Conservation (phyloP, 371 early-diverging fungal genomes). For the Circinella umbellata region DNA sequence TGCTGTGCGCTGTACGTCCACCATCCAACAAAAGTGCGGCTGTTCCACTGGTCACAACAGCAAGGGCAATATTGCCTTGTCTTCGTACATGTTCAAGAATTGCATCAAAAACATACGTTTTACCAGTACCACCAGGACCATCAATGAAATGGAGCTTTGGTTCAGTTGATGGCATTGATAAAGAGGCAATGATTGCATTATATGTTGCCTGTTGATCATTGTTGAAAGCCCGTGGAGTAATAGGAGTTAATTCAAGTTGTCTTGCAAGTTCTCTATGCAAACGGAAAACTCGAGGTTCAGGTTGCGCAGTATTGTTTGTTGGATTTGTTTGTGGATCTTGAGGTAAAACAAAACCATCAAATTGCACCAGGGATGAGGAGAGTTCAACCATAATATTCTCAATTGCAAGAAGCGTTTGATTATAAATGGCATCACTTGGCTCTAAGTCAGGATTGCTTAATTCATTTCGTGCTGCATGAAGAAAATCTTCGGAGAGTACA, state of each 20-base stretch:
- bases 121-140: constrained; percentile 15
- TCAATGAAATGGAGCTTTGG: constrained; percentile 11
- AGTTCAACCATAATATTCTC: no score
- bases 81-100: neutral
- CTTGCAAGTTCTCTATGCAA: neutral
- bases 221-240: neutral
- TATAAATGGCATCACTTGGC: no score
- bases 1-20: no score
- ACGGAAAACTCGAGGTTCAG: neutral
- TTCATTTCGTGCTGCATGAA: no score
- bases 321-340: no score
- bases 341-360: no score
- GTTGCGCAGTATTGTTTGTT: constrained; percentile 14
- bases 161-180: neutral
- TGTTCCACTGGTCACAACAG: no score
- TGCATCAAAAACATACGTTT: constrained; percentile 3
- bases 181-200: constrained; percentile 1
- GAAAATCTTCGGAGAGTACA: no score
- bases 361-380: no score
- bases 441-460: no score
- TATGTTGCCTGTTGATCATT: neutral
- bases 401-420: no score
- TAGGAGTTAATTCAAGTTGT: neutral
- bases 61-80: constrained; percentile 5
- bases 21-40: no score